Evolutionary conservation across 495 filamentous ascomycete species (phyloP), one percentile per base, ranked within the genome.

Genomic region (Clavariopsis aquatica): DNA sequence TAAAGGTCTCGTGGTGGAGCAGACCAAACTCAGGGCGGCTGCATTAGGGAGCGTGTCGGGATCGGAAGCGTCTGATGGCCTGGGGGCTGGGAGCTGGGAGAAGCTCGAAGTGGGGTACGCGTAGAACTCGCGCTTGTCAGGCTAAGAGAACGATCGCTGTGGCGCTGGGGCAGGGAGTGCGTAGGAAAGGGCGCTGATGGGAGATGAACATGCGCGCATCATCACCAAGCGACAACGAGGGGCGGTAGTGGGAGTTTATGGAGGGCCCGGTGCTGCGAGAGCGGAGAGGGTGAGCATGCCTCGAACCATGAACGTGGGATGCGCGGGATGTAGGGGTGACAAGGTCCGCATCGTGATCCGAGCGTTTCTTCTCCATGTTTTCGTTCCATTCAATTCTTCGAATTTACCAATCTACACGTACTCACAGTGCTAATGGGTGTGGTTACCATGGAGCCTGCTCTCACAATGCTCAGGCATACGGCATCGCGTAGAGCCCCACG

Each of bases 391-490:
- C 31, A 36, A 36, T 36, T 36, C 31, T n/a, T n/a, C n/a, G n/a
- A n/a, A n/a, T n/a, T n/a, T n/a, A n/a, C n/a, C n/a, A n/a, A n/a
- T n/a, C n/a, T n/a, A n/a, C n/a, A n/a, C n/a, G n/a, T n/a, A n/a
- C n/a, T n/a, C n/a, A n/a, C n/a, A n/a, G n/a, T n/a, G n/a, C n/a
- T n/a, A n/a, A n/a, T n/a, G n/a, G n/a, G n/a, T n/a, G n/a, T n/a
- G n/a, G n/a, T n/a, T n/a, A n/a, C 60, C 12, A 24, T 68, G 26
- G 60, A 60, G 5, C 65, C 65, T 10, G 49, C 59, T 19, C 31
- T 63, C 24, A 49, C 53, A 7, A 20, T 19, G 36, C 36, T 68
- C 60, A 27, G 60, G 23, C 58, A 43, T 1, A 10, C 52, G 27
- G 38, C 41, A 9, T 36, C 68, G 0, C 45, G 55, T 29, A 34